Base-by-base conservation (phyloP, 495 filamentous ascomycete genomes). In the Aspergillus cavernicola region DNA sequence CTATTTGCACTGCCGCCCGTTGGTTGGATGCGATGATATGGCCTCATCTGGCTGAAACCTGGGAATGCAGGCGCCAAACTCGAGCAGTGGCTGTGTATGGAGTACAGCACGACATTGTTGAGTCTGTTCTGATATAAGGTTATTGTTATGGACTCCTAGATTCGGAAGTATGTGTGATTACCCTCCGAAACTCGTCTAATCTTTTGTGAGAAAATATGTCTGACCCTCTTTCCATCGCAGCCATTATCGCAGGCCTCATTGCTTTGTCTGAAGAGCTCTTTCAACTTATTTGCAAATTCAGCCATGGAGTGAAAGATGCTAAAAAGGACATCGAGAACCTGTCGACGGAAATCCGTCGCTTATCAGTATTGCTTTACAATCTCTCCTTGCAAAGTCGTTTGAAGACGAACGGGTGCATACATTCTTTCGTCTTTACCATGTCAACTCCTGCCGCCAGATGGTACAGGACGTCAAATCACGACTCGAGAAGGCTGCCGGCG, bases 191-290 rank as follows among this genome's bases (percentile, higher is more conserved):
- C 24, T 28, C 24, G 24, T 9, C 24, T 28, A 4, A 28, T 28
- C 9, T 4, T 9, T 9, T 28, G 24, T 28, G 24, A 28, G 9
- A 28, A 28, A 28, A 9, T 28, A 38, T 49, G 46, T 7, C 46
- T 18, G 47, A 50, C 10, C 47, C 47, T 12, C 47, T 50, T 2
- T 50, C 47, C 22, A 39, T 50, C 8, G 35, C 47, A 31, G 35
- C 22, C 7, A 50, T 20, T n/a, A 40, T 50, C 1, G 35, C 37
- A 1, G 47, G 47, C 1, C 23, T 50, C 5, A 32, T 50, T 8
- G 20, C 24, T 4, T 36, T 50, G 2, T n/a, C 36, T 6, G 47
- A 32, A 20, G 36, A 39, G 8, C 35, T 50, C 2, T 50, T 50
- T 28, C 47, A 32, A 6, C 13, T 39, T 13, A 3, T 50, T 4